Evolutionary conservation across 257 asterid species (phyloP).

Genomic region (Penstemon barbatus): DNA sequence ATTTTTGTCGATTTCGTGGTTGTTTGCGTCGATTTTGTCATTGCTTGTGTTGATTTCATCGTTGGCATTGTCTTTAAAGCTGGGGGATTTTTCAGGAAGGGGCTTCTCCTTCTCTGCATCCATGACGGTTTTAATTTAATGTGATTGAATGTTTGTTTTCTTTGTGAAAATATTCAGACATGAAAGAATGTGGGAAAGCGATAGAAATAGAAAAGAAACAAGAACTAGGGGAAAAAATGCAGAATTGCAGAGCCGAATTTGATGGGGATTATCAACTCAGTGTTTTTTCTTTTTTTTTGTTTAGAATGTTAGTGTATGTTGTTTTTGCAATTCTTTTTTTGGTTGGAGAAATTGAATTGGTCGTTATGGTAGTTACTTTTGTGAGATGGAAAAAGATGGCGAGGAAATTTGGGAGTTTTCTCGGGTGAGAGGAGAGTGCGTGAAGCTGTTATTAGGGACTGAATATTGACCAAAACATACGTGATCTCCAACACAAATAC

Average conservation of each 20-base stretch:
- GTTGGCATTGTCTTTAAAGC: no score
- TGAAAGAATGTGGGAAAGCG: conserved; percentile 19
- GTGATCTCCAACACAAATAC: no score
- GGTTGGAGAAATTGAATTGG: conserved; percentile 36
- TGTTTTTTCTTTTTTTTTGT: neutral
- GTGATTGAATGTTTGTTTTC: neutral
- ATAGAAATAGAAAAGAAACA: conserved; percentile 10
- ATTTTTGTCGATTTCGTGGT: neutral
- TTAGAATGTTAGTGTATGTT: neutral
- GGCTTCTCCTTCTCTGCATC: conserved; percentile 55
- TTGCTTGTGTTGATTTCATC: no score
- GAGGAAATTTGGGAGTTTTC: conserved; percentile 9
- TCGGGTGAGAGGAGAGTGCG: conserved; percentile 35
- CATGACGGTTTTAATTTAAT: conserved; percentile 28
- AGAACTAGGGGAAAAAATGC: conserved; percentile 14
- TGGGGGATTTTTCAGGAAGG: conserved; percentile 27
- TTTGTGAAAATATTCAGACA: conserved; percentile 7
- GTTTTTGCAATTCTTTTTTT: neutral
- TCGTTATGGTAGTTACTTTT: conserved; percentile 34
- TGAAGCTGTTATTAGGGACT: conserved; percentile 5
- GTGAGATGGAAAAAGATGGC: conserved; percentile 25
- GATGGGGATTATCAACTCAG: conserved; percentile 34
- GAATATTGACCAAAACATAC: no score
- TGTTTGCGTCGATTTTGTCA: neutral
- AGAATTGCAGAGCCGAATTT: conserved; percentile 32